Evolutionary conservation across 2,329 filamentous ascomycete genomes (phyloP), one percentile per base, ranked within the genome.

Genomic region (Xylariaceae sp.): DNA sequence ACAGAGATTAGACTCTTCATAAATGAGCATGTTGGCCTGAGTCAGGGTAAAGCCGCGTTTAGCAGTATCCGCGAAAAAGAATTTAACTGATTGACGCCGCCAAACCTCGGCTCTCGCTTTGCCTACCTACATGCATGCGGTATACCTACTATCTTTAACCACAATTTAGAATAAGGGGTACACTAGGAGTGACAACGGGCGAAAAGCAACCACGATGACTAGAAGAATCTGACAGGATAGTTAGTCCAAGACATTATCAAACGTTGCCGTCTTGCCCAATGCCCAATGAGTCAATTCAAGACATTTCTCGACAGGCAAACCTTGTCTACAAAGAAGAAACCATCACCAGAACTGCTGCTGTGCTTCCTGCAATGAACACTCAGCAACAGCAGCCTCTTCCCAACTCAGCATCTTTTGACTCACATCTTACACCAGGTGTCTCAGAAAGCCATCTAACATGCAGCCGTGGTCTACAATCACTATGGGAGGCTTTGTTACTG

Each of bases 311-410:
- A 29, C 39, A 33, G 29, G 33, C 33, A 14, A 40, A 48, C 44
- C 49, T 40, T 53, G 49, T 40, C 56, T 31, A 23, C 7, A 24
- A 41, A n/a, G n/a, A n/a, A n/a, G 36, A 41, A 23, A 41, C 26
- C 31, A 23, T n/a, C 19, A 26, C 12, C 6, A 7, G 31, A 37
- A 24, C n/a, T 7, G 5, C 39, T 51, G 19, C 28, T 19, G 17
- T 46, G 7, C 14, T 29, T 33, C 31, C 19, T 17, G n/a, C n/a
- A n/a, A n/a, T n/a, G n/a, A n/a, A n/a, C n/a, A n/a, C n/a, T n/a
- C n/a, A n/a, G n/a, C n/a, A n/a, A n/a, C n/a, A n/a, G n/a, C n/a
- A n/a, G n/a, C n/a, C n/a, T n/a, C 17, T 23, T 17, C 3, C 5
- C 19, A 17, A 23, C 8, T 21, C 14, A 1, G n/a, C 14, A 14